phyloP scores from a whole-genome alignment of 225 moss, liverwort and hornwort genomes.

The Neckera pumila region DNA sequence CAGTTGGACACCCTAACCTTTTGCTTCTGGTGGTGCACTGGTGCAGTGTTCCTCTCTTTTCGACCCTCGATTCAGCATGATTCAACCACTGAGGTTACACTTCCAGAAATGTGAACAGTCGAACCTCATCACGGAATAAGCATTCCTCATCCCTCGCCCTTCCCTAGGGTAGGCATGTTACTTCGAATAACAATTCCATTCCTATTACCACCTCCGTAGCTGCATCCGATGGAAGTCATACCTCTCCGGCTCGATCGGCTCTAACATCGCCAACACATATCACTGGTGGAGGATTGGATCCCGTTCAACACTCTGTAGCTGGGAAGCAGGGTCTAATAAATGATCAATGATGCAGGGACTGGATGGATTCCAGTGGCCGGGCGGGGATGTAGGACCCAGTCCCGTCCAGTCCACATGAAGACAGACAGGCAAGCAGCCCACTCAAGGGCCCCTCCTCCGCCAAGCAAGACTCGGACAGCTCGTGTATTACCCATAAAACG shows the following conservation, averaged over 20 bases:
- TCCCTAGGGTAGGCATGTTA: neutral
- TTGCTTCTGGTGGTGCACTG: neutral
- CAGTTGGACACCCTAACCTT: neutral
- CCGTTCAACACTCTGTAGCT: neutral
- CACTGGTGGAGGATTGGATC: neutral
- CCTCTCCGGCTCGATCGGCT: neutral
- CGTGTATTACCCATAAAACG: neutral
- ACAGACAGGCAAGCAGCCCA: neutral
- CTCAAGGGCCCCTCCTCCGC: neutral
- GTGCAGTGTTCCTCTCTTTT: neutral
- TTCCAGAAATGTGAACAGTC: neutral
- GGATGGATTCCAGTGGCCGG: neutral
- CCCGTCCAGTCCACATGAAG: neutral
- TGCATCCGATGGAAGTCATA: neutral
- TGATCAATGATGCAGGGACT: neutral
- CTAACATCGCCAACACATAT: neutral
- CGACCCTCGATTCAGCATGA: neutral
- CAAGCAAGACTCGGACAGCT: neutral
- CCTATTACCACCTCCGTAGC: neutral
- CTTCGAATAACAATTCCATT: neutral
- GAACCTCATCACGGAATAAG: neutral
- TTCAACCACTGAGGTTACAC: neutral
- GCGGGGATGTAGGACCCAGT: neutral
- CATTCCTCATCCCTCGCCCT: neutral
- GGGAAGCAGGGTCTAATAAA: neutral